Percentiles rank a stretch among this genome's conserved stretches.
These are phyloP conservation scores for Alternaria gaisen DNA, from an alignment of 2,329 filamentous ascomycete species.

Conservation along the genomic window DNA sequence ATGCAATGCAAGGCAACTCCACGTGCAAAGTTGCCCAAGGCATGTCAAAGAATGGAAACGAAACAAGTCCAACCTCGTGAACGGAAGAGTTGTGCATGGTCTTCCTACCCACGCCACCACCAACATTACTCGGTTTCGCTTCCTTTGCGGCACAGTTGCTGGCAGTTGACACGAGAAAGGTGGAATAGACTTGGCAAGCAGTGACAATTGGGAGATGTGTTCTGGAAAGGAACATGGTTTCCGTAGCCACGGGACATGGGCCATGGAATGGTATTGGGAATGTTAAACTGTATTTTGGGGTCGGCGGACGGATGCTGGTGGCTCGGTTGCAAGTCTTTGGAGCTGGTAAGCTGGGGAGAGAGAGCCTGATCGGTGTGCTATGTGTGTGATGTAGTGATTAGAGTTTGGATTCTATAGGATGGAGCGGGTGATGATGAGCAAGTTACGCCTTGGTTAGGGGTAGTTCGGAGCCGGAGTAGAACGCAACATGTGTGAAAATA, in stretches of 20 bases:
- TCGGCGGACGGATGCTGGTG: neutral
- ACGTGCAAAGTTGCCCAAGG: neutral
- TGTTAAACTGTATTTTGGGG: neutral
- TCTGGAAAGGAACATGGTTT: neutral
- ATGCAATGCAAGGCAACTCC: constrained; percentile 5
- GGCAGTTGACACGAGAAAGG: neutral
- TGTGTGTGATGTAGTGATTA: neutral
- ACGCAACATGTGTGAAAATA: neutral
- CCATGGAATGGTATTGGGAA: neutral
- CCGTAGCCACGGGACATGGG: neutral
- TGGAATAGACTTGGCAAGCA: neutral
- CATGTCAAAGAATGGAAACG: neutral
- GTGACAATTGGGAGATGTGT: neutral
- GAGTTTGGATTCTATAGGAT: neutral
- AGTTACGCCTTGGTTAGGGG: neutral
- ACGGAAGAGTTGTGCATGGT: constrained; percentile 1
- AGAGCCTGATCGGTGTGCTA: constrained; percentile 4
- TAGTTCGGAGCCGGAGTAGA: neutral
- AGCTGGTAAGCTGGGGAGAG: neutral
- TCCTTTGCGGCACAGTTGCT: constrained; percentile 5
- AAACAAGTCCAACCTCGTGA: neutral
- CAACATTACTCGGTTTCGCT: constrained; percentile 3
- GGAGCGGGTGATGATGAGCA: neutral
- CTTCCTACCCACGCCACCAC: neutral
- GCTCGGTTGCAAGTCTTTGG: neutral